phyloP scores from a whole-genome alignment of 129 eudicot genomes.

The Flaveria robusta region DNA sequence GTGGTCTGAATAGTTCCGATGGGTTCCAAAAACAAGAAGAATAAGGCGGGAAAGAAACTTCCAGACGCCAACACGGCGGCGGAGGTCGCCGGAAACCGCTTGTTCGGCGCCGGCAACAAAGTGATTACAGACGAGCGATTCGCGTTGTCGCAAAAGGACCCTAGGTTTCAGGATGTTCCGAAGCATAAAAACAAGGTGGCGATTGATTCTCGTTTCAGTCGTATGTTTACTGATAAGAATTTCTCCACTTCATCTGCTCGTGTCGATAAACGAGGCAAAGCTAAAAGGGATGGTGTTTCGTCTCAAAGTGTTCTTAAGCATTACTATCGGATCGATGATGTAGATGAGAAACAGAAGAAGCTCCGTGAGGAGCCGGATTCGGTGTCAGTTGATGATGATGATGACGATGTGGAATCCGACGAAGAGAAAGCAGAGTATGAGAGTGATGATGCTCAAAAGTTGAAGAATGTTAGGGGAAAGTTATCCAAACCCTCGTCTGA shows the following conservation, averaged over 20 bases:
- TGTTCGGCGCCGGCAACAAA: constrained; percentile 38
- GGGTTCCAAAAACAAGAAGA: constrained; percentile 55
- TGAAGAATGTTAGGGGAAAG: constrained; percentile 27
- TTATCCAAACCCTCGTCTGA: constrained; percentile 11
- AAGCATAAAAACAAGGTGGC: constrained; percentile 56
- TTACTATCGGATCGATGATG: constrained; percentile 48
- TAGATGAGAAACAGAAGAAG: constrained; percentile 12
- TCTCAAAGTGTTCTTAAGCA: constrained; percentile 49
- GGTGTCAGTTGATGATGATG: constrained; percentile 16
- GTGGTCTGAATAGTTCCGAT: constrained; percentile 26
- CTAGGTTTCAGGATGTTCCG: constrained; percentile 72
- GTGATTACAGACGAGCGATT: constrained; percentile 66
- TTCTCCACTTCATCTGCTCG: constrained; percentile 59
- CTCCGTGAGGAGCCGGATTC: constrained; percentile 6
- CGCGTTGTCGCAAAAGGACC: constrained; percentile 64
- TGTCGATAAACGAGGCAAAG: constrained; percentile 76
- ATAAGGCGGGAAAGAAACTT: constrained; percentile 22
- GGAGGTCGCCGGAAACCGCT: constrained; percentile 11
- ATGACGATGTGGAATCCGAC: constrained; percentile 4
- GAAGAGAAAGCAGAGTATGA: constrained; percentile 26
- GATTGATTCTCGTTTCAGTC: constrained; percentile 74
- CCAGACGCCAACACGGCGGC: constrained; percentile 14
- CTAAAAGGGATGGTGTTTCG: constrained; percentile 29
- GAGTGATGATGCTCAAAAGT: constrained; percentile 10
- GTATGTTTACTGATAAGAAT: constrained; percentile 63